A percentile compares a stretch with the other conserved stretches of the same genome.
These are phyloP conservation scores for Nemania sp. DNA, from an alignment of 2,329 filamentous ascomycete species.

Conservation along the genomic window DNA sequence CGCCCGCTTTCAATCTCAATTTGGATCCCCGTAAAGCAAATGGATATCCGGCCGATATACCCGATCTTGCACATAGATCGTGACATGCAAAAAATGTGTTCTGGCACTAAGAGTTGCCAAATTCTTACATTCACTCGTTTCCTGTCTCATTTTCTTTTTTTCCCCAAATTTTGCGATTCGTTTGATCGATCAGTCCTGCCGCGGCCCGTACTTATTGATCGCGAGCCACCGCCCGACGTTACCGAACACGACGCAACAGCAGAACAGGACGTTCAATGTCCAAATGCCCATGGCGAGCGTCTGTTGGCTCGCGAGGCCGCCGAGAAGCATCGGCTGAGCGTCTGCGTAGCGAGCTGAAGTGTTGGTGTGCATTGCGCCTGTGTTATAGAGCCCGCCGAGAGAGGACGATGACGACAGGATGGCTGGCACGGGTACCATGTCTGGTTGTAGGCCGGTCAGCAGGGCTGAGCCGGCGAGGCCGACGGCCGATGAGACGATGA, in stretches of 20 bases:
- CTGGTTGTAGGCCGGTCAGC: constrained; percentile 74
- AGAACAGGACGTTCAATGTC: constrained; percentile 92
- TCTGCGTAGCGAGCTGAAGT: constrained; percentile 8
- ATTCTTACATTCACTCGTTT: not conserved
- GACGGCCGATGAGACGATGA: constrained; percentile 75
- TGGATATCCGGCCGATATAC: constrained; percentile 1
- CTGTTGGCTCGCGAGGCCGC: constrained; percentile 62
- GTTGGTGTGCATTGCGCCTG: constrained; percentile 10
- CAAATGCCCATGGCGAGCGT: constrained; percentile 76
- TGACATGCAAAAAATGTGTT: constrained; percentile 8
- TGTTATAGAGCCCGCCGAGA: constrained; percentile 12
- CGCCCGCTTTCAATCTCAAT: constrained; percentile 8
- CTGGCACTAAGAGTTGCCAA: not conserved
- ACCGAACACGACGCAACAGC: constrained; percentile 92
- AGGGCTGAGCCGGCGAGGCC: constrained; percentile 74
- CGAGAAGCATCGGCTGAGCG: constrained; percentile 44
- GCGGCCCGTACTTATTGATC: constrained; percentile 47
- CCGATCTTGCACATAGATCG: constrained; percentile 9
- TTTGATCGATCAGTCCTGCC: constrained; percentile 50
- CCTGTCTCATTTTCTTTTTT: not conserved
- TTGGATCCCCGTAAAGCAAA: not conserved
- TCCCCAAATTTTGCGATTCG: constrained; percentile 3
- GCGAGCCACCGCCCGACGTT: constrained; percentile 86
- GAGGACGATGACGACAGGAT: constrained; percentile 41
- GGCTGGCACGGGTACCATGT: constrained; percentile 70